These are phyloP conservation scores for Penstemon newberryi DNA, from an alignment of 257 asterid genomes.

Conservation along the genomic window DNA sequence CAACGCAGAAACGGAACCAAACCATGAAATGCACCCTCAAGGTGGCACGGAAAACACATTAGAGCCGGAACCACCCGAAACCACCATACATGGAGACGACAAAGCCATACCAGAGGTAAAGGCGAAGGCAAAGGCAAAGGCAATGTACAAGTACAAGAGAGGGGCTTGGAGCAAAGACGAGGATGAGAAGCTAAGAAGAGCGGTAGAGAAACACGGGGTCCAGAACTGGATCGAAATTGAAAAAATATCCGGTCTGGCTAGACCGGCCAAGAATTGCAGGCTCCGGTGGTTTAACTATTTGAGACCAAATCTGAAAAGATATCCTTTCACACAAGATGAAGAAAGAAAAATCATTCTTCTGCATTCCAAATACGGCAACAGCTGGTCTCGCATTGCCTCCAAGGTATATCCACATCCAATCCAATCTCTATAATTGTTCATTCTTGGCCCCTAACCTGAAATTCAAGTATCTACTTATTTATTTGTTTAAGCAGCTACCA, in stretches of 20 bases:
- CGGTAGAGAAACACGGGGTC: conserved; percentile 48
- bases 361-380: conserved; percentile 53
- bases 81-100: neutral
- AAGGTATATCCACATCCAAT: conserved; percentile 29
- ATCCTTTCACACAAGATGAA: conserved; percentile 43
- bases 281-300: conserved; percentile 61
- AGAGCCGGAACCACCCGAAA: neutral
- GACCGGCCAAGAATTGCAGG: conserved; percentile 61
- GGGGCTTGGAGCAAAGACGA: conserved; percentile 70
- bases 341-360: conserved; percentile 42
- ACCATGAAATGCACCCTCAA: neutral
- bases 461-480: neutral
- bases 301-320: conserved; percentile 56
- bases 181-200: conserved; percentile 47
- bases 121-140: neutral
- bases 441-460: neutral
- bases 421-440: neutral
- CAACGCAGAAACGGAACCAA: neutral
- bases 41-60: conserved; percentile 4
- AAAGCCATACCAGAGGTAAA: neutral
- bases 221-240: conserved; percentile 49
- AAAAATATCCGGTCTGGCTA: conserved; percentile 40
- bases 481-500: conserved; percentile 43
- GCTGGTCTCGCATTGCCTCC: conserved; percentile 64
- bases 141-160: conserved; percentile 45